Evolutionary conservation across 2,329 filamentous ascomycete species (phyloP).

Genomic region (Iodosphaeria phyllophila): DNA sequence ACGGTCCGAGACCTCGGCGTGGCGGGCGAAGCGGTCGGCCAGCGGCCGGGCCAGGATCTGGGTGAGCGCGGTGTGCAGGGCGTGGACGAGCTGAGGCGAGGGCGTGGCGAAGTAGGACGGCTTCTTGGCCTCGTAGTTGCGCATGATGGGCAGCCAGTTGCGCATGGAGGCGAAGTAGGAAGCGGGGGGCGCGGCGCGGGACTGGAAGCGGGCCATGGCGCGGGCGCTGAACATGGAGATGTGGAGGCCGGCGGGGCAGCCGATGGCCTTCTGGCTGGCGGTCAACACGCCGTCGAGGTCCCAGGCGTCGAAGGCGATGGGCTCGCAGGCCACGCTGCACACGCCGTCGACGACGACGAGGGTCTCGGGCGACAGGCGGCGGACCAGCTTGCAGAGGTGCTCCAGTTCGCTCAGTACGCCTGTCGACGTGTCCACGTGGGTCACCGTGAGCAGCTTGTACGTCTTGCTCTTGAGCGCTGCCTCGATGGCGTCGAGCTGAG

Average conservation of each 20-base stretch:
- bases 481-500: conserved; percentile 75
- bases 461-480: conserved; percentile 73
- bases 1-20: conserved; percentile 62
- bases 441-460: conserved; percentile 89
- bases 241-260: conserved; percentile 80
- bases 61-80: conserved; percentile 71
- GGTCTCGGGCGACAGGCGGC: conserved; percentile 75
- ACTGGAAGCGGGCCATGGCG: conserved; percentile 65
- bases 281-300: conserved; percentile 83
- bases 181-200: conserved; percentile 60
- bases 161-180: conserved; percentile 94
- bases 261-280: conserved; percentile 92
- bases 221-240: conserved; percentile 87
- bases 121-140: conserved; percentile 97
- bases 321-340: conserved; percentile 89
- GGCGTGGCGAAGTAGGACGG: conserved; percentile 96
- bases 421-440: conserved; percentile 93
- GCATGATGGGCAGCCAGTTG: conserved; percentile 97
- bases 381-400: conserved; percentile 64
- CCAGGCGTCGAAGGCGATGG: conserved; percentile 94
- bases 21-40: conserved; percentile 64
- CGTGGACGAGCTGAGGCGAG: conserved; percentile 82
- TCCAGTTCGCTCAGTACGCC: conserved; percentile 88
- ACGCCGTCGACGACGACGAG: conserved; percentile 88
- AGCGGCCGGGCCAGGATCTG: conserved; percentile 74